Conservation (phyloP, 345 rosid species). For the Abelmoschus esculentus region DNA sequence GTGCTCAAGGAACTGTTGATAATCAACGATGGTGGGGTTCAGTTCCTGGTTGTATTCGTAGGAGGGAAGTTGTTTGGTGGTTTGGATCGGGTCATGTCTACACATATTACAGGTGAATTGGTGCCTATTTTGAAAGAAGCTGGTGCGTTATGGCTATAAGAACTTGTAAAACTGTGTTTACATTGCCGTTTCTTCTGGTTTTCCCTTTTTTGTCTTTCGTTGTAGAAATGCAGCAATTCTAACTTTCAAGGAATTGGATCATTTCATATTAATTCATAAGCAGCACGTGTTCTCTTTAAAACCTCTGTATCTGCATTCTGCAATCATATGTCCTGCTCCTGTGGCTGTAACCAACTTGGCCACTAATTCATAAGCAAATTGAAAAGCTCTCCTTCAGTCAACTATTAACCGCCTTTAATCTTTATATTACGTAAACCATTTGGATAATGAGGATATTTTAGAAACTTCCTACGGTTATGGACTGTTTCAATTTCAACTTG, state of each 20-base stretch:
- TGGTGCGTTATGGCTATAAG: slow-evolving; percentile 73
- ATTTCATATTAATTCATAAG: not conserved
- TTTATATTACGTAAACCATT: not conserved
- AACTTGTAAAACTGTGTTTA: not conserved
- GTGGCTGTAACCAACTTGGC: not conserved
- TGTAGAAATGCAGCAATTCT: slow-evolving; percentile 2
- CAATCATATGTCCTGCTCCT: not conserved
- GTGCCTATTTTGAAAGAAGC: slow-evolving; percentile 74
- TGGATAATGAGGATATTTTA: not conserved
- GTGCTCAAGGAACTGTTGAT: slow-evolving; percentile 33
- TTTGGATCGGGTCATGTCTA: slow-evolving; percentile 67
- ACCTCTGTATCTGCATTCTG: not conserved
- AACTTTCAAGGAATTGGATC: not conserved
- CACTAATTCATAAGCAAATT: not conserved
- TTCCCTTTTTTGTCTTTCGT: not conserved
- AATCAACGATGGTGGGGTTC: slow-evolving; percentile 23
- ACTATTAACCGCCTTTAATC: not conserved
- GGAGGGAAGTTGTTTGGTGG: slow-evolving; percentile 89
- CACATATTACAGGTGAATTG: slow-evolving; percentile 78
- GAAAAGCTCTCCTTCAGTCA: not conserved
- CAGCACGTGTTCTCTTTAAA: not conserved
- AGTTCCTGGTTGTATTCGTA: slow-evolving; percentile 65
- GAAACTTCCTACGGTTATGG: not conserved
- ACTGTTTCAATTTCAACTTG: not conserved
- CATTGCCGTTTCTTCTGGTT: not conserved